phyloP scores from a whole-genome alignment of 352 stramenopile genomes.

The Peronospora farinosa region DNA sequence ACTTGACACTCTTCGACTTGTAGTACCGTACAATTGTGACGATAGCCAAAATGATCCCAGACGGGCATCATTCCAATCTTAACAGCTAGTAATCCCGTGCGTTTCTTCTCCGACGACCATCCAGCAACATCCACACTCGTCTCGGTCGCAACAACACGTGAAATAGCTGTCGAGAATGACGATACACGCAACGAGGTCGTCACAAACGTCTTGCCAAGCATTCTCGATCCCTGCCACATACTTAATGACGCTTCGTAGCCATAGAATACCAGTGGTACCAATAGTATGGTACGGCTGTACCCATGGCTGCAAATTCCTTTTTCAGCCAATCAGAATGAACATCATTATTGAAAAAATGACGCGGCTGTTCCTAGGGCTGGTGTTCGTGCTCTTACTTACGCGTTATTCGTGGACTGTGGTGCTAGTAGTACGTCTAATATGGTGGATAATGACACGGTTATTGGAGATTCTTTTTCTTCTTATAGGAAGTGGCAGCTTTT shows the following conservation, averaged over 20 bases:
- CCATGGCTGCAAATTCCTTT: no score
- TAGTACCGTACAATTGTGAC: constrained; percentile 93
- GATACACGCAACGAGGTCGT: constrained; percentile 10
- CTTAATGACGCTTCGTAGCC: constrained; percentile 14
- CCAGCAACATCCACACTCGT: constrained; percentile 20
- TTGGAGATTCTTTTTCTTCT: constrained; percentile 43
- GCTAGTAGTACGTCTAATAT: constrained; percentile 18
- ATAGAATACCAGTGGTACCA: not conserved
- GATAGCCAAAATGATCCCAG: constrained; percentile 96
- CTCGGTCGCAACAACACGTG: constrained; percentile 1
- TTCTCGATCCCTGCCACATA: constrained; percentile 35
- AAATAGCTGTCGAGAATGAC: constrained; percentile 22
- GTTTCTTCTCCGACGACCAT: constrained; percentile 78
- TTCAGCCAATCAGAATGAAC: no score
- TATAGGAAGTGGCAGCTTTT: constrained; percentile 44
- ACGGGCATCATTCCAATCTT: constrained; percentile 99
- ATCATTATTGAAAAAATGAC: constrained; percentile 3
- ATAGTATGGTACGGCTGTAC: no score
- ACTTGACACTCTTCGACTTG: constrained; percentile 91
- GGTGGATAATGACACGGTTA: constrained; percentile 27
- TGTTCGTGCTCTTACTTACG: constrained; percentile 26
- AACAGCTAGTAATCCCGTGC: constrained; percentile 86
- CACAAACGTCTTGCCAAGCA: constrained; percentile 19
- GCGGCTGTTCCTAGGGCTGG: constrained; percentile 13
- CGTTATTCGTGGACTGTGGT: constrained; percentile 19